A percentile compares a stretch with the other conserved stretches of the same genome.
These are phyloP conservation scores for Tilletia caries DNA, from an alignment of 1,284 basidiomycete genomes.

Conservation along the genomic window DNA sequence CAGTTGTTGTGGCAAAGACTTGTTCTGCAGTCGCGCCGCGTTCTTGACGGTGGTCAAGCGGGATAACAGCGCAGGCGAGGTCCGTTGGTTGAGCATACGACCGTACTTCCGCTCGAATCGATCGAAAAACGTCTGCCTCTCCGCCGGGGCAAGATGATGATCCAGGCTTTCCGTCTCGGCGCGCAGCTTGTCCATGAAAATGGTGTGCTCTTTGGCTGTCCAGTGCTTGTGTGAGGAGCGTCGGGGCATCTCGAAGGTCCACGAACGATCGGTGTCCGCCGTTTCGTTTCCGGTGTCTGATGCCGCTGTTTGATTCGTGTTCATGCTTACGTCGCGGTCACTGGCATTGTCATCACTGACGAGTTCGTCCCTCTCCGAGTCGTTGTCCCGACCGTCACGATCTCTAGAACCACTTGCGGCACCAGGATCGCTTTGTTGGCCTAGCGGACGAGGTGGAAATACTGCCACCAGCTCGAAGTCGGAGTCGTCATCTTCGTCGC, in stretches of 20 bases:
- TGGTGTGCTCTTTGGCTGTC: background rate
- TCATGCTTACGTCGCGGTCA: background rate
- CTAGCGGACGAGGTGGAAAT: background rate
- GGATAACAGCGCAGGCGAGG: background rate
- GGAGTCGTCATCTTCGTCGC: background rate
- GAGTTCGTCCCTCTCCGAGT: slow-evolving; percentile 1
- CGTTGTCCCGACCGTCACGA: background rate
- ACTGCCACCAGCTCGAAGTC: slow-evolving; percentile 5
- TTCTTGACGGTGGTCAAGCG: background rate
- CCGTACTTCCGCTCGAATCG: background rate
- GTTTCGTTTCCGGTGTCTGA: background rate
- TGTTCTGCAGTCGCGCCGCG: background rate
- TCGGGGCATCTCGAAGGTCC: background rate
- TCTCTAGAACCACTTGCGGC: too few relatives aligned
- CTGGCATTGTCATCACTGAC: background rate
- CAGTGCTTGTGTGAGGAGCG: background rate
- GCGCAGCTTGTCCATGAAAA: background rate
- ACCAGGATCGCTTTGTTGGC: too few relatives aligned
- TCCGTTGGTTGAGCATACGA: background rate
- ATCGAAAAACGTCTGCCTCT: background rate
- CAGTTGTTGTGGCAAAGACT: background rate
- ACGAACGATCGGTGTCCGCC: background rate
- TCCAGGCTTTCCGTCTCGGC: background rate
- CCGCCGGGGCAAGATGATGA: background rate
- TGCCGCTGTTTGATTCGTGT: background rate